phyloP scores from a whole-genome alignment of 371 early-diverging fungal genomes.

The Mucor indicus region DNA sequence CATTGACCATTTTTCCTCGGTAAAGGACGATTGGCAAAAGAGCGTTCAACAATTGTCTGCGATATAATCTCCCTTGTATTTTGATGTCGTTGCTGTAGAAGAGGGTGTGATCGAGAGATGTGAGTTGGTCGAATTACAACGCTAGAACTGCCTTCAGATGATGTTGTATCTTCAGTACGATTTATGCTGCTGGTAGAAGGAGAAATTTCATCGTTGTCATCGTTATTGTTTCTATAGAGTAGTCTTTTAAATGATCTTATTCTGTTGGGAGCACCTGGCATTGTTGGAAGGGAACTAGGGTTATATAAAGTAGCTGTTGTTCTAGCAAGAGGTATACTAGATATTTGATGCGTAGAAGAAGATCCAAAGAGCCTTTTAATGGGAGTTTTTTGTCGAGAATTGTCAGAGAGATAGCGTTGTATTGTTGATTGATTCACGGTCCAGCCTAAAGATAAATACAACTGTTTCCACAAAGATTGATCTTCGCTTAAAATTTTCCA shows the following conservation, averaged over 20 bases:
- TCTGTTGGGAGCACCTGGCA: slow-evolving; percentile 10
- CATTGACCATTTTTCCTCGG: slow-evolving; percentile 24
- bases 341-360: no score
- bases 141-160: no score
- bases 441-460: slow-evolving; percentile 56
- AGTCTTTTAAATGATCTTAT: slow-evolving; percentile 13
- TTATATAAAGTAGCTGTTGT: slow-evolving; percentile 12
- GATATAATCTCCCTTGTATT: not conserved
- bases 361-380: no score
- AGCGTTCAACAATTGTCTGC: slow-evolving; percentile 14
- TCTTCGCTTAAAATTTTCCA: slow-evolving; percentile 65
- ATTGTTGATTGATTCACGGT: slow-evolving; percentile 45
- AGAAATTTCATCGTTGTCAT: no score
- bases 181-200: slow-evolving; percentile 3
- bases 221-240: no score
- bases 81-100: not conserved
- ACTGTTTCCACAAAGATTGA: slow-evolving; percentile 63
- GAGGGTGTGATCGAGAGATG: slow-evolving; percentile 12
- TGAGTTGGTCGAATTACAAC: slow-evolving; percentile 7
- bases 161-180: not conserved
- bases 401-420: slow-evolving; percentile 34
- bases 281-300: slow-evolving; percentile 18
- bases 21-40: slow-evolving; percentile 25
- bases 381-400: no score
- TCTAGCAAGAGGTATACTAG: slow-evolving; percentile 9